These are phyloP conservation scores for Wolfiporia cocos DNA, from an alignment of 1,284 basidiomycete species.

Conservation along the genomic window DNA sequence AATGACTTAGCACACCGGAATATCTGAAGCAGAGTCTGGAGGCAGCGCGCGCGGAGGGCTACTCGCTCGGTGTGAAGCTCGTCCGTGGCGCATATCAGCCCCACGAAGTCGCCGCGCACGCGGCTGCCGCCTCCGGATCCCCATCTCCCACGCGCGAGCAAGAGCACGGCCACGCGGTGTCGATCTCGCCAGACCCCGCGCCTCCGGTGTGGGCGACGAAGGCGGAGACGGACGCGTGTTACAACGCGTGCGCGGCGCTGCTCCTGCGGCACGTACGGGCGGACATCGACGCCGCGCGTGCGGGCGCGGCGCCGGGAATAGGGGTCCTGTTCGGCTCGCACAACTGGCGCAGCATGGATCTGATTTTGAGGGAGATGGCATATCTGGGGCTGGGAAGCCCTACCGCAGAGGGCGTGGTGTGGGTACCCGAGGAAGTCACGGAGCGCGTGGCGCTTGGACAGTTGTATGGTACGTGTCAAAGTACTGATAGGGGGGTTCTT, in stretches of 20 bases:
- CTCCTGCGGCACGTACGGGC: conserved; percentile 56
- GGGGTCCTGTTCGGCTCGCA: conserved; percentile 86
- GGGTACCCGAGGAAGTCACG: conserved; percentile 45
- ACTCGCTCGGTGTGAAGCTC: conserved; percentile 88
- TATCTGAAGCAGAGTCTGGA: conserved; percentile 63
- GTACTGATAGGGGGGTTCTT: not conserved
- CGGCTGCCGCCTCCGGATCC: conserved; percentile 18
- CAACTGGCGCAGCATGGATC: conserved; percentile 63
- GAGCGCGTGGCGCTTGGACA: conserved; percentile 78
- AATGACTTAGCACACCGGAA: conserved; percentile 46
- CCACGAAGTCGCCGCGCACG: conserved; percentile 59
- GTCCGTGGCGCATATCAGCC: conserved; percentile 93
- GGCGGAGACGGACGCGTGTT: conserved; percentile 76
- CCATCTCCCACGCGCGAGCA: too few relatives aligned
- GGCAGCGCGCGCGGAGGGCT: conserved; percentile 67
- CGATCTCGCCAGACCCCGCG: conserved; percentile 48
- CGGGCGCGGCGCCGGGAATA: conserved; percentile 34
- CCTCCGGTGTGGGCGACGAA: conserved; percentile 71
- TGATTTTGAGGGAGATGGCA: conserved; percentile 60
- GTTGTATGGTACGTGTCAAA: conserved; percentile 62
- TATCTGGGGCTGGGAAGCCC: conserved; percentile 46
- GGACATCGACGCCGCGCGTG: conserved; percentile 26
- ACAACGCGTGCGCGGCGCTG: conserved; percentile 60
- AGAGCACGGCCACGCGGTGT: conserved; percentile 24
- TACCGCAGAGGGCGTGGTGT: conserved; percentile 25